These are phyloP conservation scores for Aspergillus piperis DNA, from an alignment of 2,329 filamentous ascomycete genomes.

Conservation along the genomic window DNA sequence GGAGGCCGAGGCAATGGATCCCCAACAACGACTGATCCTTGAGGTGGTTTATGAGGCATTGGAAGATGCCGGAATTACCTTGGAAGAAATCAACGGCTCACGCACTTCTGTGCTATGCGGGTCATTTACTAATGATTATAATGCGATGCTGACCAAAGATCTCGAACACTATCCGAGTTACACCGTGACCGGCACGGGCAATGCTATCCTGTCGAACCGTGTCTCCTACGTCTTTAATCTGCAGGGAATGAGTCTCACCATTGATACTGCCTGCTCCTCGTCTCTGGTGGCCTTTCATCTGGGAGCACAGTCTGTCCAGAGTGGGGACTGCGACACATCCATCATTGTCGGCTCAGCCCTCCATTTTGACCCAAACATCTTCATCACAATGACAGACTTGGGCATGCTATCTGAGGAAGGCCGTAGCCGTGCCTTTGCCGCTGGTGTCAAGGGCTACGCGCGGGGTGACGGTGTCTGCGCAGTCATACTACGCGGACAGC, in stretches of 20 bases:
- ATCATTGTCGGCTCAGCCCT: conserved; percentile 36
- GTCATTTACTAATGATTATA: conserved; percentile 25
- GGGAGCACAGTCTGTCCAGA: conserved; percentile 12
- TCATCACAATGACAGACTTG: conserved; percentile 30
- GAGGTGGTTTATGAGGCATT: conserved; percentile 47
- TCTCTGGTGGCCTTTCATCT: conserved; percentile 31
- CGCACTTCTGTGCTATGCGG: conserved; percentile 26
- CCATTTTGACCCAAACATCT: conserved; percentile 31
- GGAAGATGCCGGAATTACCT: conserved; percentile 21
- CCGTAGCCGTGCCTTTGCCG: conserved; percentile 27
- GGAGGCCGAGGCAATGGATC: conserved; percentile 38
- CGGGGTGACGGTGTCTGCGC: conserved; percentile 33
- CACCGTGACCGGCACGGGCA: conserved; percentile 23
- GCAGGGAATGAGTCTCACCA: conserved; percentile 38
- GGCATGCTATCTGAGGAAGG: conserved; percentile 36
- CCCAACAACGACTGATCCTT: conserved; percentile 27
- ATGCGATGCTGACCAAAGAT: conserved; percentile 15
- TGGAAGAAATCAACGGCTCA: conserved; percentile 22
- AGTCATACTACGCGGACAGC: conserved; percentile 31
- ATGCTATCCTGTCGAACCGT: conserved; percentile 35
- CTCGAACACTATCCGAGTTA: conserved; percentile 18
- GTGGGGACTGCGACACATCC: conserved; percentile 16
- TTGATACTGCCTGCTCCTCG: conserved; percentile 47
- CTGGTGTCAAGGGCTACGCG: conserved; percentile 31
- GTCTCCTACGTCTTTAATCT: conserved; percentile 40